phyloP scores from a whole-genome alignment of 805 yeast species.

The Wickerhamomyces mucosus region DNA sequence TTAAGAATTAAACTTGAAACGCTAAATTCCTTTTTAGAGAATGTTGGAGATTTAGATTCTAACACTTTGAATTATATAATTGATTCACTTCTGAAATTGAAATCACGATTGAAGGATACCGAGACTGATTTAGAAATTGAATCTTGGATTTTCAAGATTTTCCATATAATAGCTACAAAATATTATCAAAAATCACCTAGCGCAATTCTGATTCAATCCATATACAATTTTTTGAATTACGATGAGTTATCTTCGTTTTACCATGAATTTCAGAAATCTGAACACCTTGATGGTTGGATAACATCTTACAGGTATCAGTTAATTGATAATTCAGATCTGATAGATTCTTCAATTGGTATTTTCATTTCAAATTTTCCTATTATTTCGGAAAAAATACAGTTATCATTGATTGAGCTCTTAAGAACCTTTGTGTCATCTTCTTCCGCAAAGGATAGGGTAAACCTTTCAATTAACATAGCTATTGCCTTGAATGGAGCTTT shows the following conservation, averaged over 20 bases:
- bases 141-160: background rate
- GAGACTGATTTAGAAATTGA: background rate
- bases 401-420: slow-evolving; percentile 76
- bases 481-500: slow-evolving; percentile 52
- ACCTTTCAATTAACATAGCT: slow-evolving; percentile 51
- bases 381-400: slow-evolving; percentile 71
- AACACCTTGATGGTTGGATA: too few relatives aligned
- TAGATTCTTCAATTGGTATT: slow-evolving; percentile 74
- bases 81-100: background rate
- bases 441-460: slow-evolving; percentile 27
- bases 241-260: too few relatives aligned
- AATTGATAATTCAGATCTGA: slow-evolving; percentile 21
- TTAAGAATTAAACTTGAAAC: slow-evolving; percentile 2
- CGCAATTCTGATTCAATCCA: slow-evolving; percentile 26
- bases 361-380: slow-evolving; percentile 63
- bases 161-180: slow-evolving; percentile 29
- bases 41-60: background rate
- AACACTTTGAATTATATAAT: background rate
- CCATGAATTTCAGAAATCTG: too few relatives aligned
- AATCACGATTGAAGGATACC: background rate
- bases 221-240: slow-evolving; percentile 32
- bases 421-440: slow-evolving; percentile 39
- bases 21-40: slow-evolving; percentile 21
- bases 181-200: slow-evolving; percentile 25
- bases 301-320: too few relatives aligned